Evolutionary conservation across 2,329 filamentous ascomycete species (phyloP).

Genomic region (Pseudopyricularia cyperi): DNA sequence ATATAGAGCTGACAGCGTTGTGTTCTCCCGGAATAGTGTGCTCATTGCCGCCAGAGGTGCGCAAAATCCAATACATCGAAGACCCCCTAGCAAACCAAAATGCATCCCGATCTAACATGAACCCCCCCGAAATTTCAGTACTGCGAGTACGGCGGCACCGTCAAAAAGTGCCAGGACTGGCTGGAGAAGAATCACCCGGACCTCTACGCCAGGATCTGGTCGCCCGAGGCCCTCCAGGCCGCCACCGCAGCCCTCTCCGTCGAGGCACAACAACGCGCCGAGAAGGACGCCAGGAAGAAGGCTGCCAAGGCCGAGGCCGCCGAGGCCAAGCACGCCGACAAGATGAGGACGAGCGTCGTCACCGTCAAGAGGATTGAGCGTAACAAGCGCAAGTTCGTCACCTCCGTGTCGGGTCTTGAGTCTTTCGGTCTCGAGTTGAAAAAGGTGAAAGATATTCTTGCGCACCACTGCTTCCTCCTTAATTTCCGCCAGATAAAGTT

Average conservation of each 20-base stretch:
- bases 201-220: slow-evolving; percentile 74
- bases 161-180: slow-evolving; percentile 97
- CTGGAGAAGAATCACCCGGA: slow-evolving; percentile 60
- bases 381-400: slow-evolving; percentile 96
- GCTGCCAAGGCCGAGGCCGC: slow-evolving; percentile 83
- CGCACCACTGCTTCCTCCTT: too few species aligned
- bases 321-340: slow-evolving; percentile 71
- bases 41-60: slow-evolving; percentile 52
- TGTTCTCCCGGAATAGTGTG: slow-evolving; percentile 34
- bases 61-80: slow-evolving; percentile 3
- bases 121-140: slow-evolving; percentile 50
- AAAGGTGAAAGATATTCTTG: slow-evolving; percentile 39
- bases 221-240: slow-evolving; percentile 72
- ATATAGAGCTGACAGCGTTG: background rate
- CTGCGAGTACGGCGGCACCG: slow-evolving; percentile 94
- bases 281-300: slow-evolving; percentile 95
- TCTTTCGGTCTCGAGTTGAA: slow-evolving; percentile 86
- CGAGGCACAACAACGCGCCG: slow-evolving; percentile 85
- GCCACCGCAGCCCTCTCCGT: slow-evolving; percentile 77
- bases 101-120: background rate
- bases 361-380: slow-evolving; percentile 94
- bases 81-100: background rate
- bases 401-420: slow-evolving; percentile 81
- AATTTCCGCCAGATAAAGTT: too few species aligned
- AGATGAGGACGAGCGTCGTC: slow-evolving; percentile 69